A percentile compares a stretch with the other conserved stretches of the same genome.
phyloP scores from a whole-genome alignment of 2,329 filamentous ascomycete species.

The Curvularia eragrostidis region DNA sequence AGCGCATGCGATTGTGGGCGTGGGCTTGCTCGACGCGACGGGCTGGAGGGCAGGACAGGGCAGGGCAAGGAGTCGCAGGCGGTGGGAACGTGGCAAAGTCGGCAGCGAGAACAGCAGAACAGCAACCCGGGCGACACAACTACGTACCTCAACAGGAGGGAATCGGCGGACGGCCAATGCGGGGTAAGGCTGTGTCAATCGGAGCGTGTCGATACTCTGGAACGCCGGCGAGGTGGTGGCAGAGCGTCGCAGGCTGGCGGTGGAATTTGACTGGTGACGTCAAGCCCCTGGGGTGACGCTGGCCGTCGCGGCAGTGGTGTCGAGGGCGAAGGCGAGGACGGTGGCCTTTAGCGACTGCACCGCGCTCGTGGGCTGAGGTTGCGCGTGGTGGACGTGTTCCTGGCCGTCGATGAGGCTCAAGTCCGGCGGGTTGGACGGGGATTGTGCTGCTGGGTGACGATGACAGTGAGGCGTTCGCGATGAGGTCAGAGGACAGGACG shows the following conservation, averaged over 20 bases:
- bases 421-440: constrained; percentile 31
- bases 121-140: constrained; percentile 22
- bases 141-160: constrained; percentile 39
- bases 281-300: constrained; percentile 36
- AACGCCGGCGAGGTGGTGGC: constrained; percentile 27
- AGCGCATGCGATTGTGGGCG: constrained; percentile 22
- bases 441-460: constrained; percentile 40
- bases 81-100: constrained; percentile 31
- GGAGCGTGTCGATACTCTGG: constrained; percentile 21
- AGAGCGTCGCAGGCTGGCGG: constrained; percentile 22
- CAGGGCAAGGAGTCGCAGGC: constrained; percentile 19
- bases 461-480: constrained; percentile 46
- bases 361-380: constrained; percentile 12
- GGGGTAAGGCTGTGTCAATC: constrained; percentile 33
- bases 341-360: constrained; percentile 16
- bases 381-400: constrained; percentile 18
- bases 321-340: constrained; percentile 19
- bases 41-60: constrained; percentile 20
- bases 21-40: constrained; percentile 20
- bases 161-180: constrained; percentile 31
- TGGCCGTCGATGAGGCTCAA: constrained; percentile 38
- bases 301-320: constrained; percentile 21
- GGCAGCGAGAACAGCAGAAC: constrained; percentile 26
- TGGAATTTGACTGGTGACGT: constrained; percentile 38
- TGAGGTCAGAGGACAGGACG: constrained; percentile 47